These are phyloP conservation scores for Adenanthera pavonina DNA, from an alignment of 306 rosid genomes.

Conservation along the genomic window DNA sequence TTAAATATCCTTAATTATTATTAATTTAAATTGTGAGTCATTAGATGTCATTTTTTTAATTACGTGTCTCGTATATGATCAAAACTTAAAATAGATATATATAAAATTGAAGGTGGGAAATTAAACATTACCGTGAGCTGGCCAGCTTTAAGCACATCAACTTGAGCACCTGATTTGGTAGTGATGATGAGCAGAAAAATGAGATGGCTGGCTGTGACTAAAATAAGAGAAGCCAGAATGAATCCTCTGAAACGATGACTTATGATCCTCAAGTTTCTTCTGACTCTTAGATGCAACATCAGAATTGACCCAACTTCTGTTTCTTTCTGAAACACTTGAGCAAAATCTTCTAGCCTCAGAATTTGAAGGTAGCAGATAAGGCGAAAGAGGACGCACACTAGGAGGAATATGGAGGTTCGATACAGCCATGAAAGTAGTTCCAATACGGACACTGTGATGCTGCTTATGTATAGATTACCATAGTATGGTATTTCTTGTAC, in stretches of 20 bases:
- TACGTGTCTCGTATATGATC: neutral
- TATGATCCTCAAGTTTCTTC: conserved; percentile 61
- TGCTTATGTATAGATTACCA: conserved; percentile 58
- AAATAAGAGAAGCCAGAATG: conserved; percentile 65
- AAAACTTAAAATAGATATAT: neutral
- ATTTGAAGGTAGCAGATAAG: conserved; percentile 78
- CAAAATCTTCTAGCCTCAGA: conserved; percentile 71
- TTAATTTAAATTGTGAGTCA: no score
- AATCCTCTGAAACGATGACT: conserved; percentile 82
- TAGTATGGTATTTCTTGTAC: conserved; percentile 61
- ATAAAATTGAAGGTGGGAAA: no score
- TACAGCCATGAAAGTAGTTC: conserved; percentile 84
- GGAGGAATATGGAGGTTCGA: conserved; percentile 75
- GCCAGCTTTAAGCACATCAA: conserved; percentile 71
- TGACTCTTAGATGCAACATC: conserved; percentile 63
- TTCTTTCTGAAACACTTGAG: conserved; percentile 61
- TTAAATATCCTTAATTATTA: no score
- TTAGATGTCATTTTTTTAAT: no score
- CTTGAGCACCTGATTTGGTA: conserved; percentile 56
- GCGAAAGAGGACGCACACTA: conserved; percentile 70
- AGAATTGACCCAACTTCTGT: conserved; percentile 69
- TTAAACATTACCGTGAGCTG: conserved; percentile 64
- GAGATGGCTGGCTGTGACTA: conserved; percentile 82
- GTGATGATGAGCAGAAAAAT: conserved; percentile 59
- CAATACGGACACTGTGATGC: conserved; percentile 53